Percentiles rank a stretch among this genome's conserved stretches.
phyloP scores from a whole-genome alignment of 441 rosid species.

The Adansonia rubrostipa region DNA sequence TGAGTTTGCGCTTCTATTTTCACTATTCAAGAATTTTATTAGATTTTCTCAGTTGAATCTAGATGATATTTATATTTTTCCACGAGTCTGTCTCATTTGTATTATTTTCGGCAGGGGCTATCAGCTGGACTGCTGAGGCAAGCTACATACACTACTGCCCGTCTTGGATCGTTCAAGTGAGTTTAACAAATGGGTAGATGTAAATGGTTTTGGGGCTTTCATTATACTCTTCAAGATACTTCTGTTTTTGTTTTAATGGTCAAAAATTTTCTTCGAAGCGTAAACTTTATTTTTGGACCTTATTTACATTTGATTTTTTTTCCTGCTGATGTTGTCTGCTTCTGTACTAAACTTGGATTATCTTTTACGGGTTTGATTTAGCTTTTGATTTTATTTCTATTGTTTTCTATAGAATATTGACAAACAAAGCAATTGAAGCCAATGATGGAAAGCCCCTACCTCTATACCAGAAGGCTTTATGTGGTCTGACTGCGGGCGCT shows the following conservation, averaged over 20 bases:
- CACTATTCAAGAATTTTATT: neutral
- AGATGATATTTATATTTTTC: no score
- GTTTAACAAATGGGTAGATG: conserved; percentile 26
- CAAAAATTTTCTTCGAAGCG: neutral
- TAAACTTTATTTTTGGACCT: neutral
- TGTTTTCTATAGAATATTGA: conserved; percentile 61
- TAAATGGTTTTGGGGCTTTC: neutral
- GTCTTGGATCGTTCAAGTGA: conserved; percentile 95
- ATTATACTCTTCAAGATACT: neutral
- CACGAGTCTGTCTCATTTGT: neutral
- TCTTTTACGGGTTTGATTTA: neutral
- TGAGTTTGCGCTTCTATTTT: neutral
- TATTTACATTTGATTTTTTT: neutral
- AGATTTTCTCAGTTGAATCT: neutral
- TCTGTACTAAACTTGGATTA: neutral
- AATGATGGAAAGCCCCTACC: conserved; percentile 97
- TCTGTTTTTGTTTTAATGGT: conserved; percentile 5
- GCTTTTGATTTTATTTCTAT: conserved; percentile 7
- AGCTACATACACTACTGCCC: conserved; percentile 98
- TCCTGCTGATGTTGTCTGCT: neutral
- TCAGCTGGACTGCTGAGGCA: conserved; percentile 96
- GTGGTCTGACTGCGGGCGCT: conserved; percentile 99
- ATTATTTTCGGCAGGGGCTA: conserved; percentile 63
- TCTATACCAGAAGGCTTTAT: conserved; percentile 91
- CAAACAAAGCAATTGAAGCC: conserved; percentile 82